Percentiles rank a stretch among this genome's conserved stretches.
phyloP scores from a whole-genome alignment of 2,329 filamentous ascomycete genomes.

The Fusarium succisae region DNA sequence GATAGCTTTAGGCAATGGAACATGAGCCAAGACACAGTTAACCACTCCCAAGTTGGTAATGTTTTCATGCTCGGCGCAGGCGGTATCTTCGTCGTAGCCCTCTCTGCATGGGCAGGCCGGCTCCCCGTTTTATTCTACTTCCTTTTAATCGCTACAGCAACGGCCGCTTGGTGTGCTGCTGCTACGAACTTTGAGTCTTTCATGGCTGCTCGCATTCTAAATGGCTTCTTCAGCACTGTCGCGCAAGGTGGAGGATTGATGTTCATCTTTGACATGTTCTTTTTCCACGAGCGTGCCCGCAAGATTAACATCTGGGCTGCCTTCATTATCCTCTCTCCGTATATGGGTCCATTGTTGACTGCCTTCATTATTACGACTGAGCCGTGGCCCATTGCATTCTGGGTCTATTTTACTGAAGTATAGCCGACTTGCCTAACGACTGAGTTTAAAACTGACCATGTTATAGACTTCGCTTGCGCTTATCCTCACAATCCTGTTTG shows the following conservation, averaged over 20 bases:
- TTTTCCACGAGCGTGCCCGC: neutral
- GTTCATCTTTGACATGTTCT: neutral
- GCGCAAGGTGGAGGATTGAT: neutral
- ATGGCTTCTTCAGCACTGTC: neutral
- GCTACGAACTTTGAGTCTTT: neutral
- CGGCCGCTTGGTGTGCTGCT: neutral
- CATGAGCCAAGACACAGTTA: neutral
- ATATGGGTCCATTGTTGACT: neutral
- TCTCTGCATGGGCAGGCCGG: neutral
- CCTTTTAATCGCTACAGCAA: neutral
- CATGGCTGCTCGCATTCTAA: neutral
- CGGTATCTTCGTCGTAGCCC: neutral
- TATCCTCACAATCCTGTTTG: neutral
- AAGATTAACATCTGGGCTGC: neutral
- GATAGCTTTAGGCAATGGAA: neutral
- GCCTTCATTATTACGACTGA: neutral
- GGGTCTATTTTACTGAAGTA: neutral
- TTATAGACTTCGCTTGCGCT: neutral
- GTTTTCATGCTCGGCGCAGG: neutral
- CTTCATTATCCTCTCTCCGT: neutral
- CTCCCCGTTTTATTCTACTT: neutral
- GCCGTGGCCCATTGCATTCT: neutral
- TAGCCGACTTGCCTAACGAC: rapidly evolving
- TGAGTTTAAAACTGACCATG: neutral
- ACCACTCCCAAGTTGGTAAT: neutral